Percentiles rank a stretch among this genome's conserved stretches.
phyloP scores from a whole-genome alignment of 108 stramenopile genomes.

The Cyclotella baltica region DNA sequence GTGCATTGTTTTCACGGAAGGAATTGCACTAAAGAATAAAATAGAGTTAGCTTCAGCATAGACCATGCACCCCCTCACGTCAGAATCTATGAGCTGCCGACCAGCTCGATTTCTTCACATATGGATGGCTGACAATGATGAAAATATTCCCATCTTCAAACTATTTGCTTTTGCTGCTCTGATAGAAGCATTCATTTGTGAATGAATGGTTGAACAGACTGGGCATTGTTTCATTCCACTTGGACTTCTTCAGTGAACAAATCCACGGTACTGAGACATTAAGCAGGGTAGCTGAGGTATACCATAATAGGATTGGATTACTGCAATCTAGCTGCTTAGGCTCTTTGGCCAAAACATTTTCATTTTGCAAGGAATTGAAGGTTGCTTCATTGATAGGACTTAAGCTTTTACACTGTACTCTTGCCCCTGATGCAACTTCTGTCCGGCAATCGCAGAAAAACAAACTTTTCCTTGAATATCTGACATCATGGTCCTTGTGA shows the following conservation, averaged over 20 bases:
- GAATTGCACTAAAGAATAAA: constrained; percentile 63
- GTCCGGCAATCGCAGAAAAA: constrained; percentile 94
- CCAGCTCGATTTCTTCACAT: constrained; percentile 46
- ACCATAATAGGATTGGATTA: constrained; percentile 20
- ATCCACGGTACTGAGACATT: constrained; percentile 34
- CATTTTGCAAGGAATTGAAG: constrained; percentile 31
- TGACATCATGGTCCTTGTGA: constrained; percentile 86
- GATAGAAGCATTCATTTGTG: constrained; percentile 49
- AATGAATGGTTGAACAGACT: constrained; percentile 32
- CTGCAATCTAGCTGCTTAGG: background rate
- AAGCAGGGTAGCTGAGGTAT: constrained; percentile 21
- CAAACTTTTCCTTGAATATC: constrained; percentile 77
- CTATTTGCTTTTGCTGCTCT: constrained; percentile 59
- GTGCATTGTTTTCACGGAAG: constrained; percentile 59
- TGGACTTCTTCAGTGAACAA: constrained; percentile 36
- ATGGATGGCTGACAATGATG: constrained; percentile 44
- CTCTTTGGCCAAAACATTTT: background rate
- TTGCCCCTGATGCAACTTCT: constrained; percentile 52
- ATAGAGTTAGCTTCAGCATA: constrained; percentile 67
- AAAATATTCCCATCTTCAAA: constrained; percentile 52
- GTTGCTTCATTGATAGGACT: constrained; percentile 47
- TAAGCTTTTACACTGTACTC: constrained; percentile 70
- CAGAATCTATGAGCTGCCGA: constrained; percentile 54
- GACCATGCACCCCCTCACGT: constrained; percentile 69
- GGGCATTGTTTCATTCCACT: constrained; percentile 43